A percentile compares a stretch with the other conserved stretches of the same genome.
Conservation (phyloP, 2,329 filamentous ascomycete genomes). For the Venturia aucupariae region DNA sequence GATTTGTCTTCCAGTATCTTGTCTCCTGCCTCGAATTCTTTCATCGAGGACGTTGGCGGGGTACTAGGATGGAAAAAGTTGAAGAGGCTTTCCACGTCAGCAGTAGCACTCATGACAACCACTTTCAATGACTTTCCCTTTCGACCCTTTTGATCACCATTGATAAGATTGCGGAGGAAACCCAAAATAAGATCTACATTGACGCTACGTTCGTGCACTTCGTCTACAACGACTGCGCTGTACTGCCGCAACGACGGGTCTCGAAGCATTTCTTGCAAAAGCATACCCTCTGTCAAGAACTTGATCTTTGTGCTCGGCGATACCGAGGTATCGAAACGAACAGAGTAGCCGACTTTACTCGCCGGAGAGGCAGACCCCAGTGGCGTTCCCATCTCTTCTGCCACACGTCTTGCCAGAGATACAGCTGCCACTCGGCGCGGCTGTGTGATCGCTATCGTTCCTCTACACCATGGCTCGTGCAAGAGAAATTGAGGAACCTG, state of each 20-base stretch:
- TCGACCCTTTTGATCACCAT: conserved; percentile 51
- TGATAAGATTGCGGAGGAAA: conserved; percentile 71
- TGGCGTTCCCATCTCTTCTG: conserved; percentile 66
- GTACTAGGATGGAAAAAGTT: conserved; percentile 55
- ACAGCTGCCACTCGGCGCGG: conserved; percentile 90
- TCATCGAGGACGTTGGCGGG: conserved; percentile 3
- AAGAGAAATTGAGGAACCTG: conserved; percentile 89
- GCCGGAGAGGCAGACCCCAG: conserved; percentile 50
- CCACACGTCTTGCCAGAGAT: conserved; percentile 78
- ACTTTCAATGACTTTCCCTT: conserved; percentile 74
- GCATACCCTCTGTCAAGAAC: conserved; percentile 91
- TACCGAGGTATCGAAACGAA: conserved; percentile 83
- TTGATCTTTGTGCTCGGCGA: conserved; percentile 82
- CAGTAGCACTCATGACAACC: conserved; percentile 94
- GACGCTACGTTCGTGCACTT: conserved; percentile 91
- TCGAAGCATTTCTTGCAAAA: conserved; percentile 83
- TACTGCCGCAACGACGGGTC: conserved; percentile 79
- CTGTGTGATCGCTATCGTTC: conserved; percentile 87
- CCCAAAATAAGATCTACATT: conserved; percentile 89
- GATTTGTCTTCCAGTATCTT: conserved; percentile 14
- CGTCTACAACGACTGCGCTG: conserved; percentile 84
- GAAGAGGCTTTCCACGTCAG: conserved; percentile 70
- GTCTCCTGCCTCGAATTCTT: not conserved
- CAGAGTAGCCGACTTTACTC: conserved; percentile 77
- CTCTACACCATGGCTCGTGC: conserved; percentile 70